Evolutionary conservation across 306 rosid genomes (phyloP).

Genomic region (Vachellia collinsii): DNA sequence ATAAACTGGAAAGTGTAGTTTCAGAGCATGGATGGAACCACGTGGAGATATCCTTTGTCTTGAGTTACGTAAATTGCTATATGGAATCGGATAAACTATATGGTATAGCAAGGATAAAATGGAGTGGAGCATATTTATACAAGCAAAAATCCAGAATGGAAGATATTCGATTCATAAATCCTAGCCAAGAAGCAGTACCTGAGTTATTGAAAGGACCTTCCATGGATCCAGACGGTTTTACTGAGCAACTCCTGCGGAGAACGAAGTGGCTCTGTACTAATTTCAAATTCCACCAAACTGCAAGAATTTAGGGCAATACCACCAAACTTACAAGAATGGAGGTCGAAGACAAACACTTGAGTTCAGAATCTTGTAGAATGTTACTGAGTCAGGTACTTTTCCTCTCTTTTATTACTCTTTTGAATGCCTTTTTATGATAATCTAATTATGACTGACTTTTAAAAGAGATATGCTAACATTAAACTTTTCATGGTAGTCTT

Average conservation of each 20-base stretch:
- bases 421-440: neutral
- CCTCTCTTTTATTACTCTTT: neutral
- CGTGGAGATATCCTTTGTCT: neutral
- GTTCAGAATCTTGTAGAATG: neutral
- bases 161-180: neutral
- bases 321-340: neutral
- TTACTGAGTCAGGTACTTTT: slow-evolving; percentile 6
- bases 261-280: neutral
- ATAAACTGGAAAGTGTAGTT: neutral
- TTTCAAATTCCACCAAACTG: neutral
- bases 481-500: no score
- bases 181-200: neutral
- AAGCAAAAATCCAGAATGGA: neutral
- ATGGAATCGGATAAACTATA: neutral
- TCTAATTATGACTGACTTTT: neutral
- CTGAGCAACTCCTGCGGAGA: neutral
- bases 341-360: neutral
- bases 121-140: neutral
- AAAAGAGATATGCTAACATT: neutral
- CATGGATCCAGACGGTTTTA: neutral
- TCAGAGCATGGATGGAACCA: neutral
- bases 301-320: neutral
- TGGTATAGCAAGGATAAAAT: neutral
- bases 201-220: neutral
- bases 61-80: neutral